Evolutionary conservation across 768 basidiomycete genomes (phyloP), one percentile per base, ranked within the genome.

Genomic region (Erythrobasidium yunnanense): DNA sequence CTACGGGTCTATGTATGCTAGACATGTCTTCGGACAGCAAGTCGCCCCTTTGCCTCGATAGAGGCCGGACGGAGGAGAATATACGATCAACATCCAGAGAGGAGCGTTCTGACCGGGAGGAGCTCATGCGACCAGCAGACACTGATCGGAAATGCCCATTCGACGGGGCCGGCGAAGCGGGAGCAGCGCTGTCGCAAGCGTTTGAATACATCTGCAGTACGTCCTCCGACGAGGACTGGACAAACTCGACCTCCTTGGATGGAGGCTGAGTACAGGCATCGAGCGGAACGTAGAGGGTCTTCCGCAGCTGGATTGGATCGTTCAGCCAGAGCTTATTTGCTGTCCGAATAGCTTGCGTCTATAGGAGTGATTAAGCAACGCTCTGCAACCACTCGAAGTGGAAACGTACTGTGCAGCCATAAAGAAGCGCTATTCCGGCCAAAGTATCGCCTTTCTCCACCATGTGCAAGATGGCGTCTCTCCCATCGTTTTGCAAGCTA

Each of bases 311-410:
- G 50, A 99, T 87, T 0, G 89, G 82, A 74, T 97, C 95, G 5
- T 88, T 86, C 4, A 89, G 76, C 95, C 95, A 99, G 6, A 99
- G 79, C 70, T 91, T 88, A 76, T 99, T 99, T 52, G 85, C 85
- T 70, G 84, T 81, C 52, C 92, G 85, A 13, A 99, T 81, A 15
- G 87, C 85, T 27, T 88, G 81, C 57, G 78, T 72, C 79, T 79
- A 71, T 4, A 54, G 15, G 6, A 23, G 32, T 34, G 4, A 4
- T 22, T 46, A 7, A 17, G 55, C 3, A 46, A 6, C 8, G 29
- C 33, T 4, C 32, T 5, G 3, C 13, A n/a, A 23, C 27, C 7
- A 8, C 5, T 51, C 42, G 57, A 13, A 13, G n/a, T n/a, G n/a
- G n/a, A n/a, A n/a, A n/a, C n/a, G n/a, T 46, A 57, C 54, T 1